Conservation (phyloP, 2,329 filamentous ascomycete species). For the Aspergillus sp. region DNA sequence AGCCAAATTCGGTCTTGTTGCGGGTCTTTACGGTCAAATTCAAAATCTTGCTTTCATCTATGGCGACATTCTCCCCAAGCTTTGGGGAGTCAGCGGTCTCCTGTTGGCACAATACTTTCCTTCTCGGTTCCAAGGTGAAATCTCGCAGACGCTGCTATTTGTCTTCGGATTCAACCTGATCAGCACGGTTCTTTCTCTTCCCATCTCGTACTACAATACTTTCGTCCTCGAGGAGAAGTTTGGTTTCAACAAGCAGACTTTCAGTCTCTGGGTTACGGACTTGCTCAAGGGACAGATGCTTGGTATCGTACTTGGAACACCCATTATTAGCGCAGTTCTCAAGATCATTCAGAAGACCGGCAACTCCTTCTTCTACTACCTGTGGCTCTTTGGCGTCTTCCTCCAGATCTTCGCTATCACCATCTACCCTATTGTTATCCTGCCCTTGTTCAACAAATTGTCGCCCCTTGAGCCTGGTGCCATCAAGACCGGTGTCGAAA, state of each 20-base stretch:
- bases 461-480: conserved; percentile 84
- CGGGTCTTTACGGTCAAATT: conserved; percentile 78
- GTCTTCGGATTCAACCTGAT: conserved; percentile 83
- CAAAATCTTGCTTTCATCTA: conserved; percentile 90
- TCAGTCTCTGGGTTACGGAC: conserved; percentile 83
- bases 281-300: conserved; percentile 89
- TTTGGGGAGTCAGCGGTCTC: conserved; percentile 81
- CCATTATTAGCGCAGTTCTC: conserved; percentile 88
- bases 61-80: conserved; percentile 83
- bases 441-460: conserved; percentile 97
- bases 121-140: conserved; percentile 81
- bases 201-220: conserved; percentile 84
- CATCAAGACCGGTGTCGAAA: conserved; percentile 86
- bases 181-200: conserved; percentile 76
- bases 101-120: conserved; percentile 75
- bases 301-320: conserved; percentile 75
- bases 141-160: conserved; percentile 90
- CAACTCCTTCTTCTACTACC: conserved; percentile 94
- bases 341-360: conserved; percentile 94
- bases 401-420: conserved; percentile 95
- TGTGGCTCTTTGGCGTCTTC: conserved; percentile 88
- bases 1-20: conserved; percentile 82
- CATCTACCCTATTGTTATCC: conserved; percentile 90
- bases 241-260: conserved; percentile 98
- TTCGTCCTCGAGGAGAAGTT: conserved; percentile 97